Percentiles rank a stretch among this genome's conserved stretches.
Evolutionary conservation across 495 filamentous ascomycete species (phyloP).

Genomic region (Penicillium tannophilum): DNA sequence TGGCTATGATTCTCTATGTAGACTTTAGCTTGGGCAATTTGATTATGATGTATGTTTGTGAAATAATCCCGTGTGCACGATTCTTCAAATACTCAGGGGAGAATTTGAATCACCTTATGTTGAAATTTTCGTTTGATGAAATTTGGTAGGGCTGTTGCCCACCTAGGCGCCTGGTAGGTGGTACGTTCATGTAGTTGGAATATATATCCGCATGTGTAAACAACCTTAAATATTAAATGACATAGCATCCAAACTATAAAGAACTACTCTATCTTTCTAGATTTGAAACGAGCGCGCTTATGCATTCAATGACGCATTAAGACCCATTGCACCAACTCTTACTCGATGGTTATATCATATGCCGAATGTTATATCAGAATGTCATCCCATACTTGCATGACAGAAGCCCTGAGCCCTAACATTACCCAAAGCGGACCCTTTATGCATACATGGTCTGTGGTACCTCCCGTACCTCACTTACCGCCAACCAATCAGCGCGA

Average conservation of each 20-base stretch:
- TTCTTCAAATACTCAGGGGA: too few relatives aligned
- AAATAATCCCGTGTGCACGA: too few relatives aligned
- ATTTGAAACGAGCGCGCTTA: not conserved
- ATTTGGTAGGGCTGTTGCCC: too few relatives aligned
- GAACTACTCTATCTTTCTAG: not conserved
- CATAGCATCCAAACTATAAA: not conserved
- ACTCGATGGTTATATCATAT: not conserved
- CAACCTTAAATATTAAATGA: too few relatives aligned
- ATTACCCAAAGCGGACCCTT: constrained; percentile 23
- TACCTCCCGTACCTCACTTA: constrained; percentile 15
- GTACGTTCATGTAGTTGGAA: too few relatives aligned
- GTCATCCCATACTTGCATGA: not conserved
- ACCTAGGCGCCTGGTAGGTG: too few relatives aligned
- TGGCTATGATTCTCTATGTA: not conserved
- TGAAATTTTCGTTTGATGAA: too few relatives aligned
- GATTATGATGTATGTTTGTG: too few relatives aligned
- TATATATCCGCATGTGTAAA: too few relatives aligned
- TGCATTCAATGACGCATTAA: not conserved
- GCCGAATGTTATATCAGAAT: not conserved
- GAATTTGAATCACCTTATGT: too few relatives aligned
- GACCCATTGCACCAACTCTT: not conserved
- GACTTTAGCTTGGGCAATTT: not conserved
- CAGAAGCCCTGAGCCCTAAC: constrained; percentile 35
- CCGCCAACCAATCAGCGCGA: constrained; percentile 33
- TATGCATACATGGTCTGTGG: constrained; percentile 23